Percentiles rank a stretch among this genome's conserved stretches.
Conservation (phyloP, 176 grass and related monocot species). For the Leersia perrieri region DNA sequence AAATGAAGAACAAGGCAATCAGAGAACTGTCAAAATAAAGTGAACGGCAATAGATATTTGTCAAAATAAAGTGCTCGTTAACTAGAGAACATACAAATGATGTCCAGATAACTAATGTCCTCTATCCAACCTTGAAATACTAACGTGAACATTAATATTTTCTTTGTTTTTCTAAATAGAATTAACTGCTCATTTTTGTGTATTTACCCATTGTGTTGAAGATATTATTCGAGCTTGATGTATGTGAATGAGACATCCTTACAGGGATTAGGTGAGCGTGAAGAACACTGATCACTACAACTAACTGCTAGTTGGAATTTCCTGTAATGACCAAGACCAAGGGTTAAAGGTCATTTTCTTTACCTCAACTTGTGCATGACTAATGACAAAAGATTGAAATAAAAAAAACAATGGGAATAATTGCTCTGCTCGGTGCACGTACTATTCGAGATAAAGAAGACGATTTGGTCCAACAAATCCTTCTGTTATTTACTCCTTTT, state of each 20-base stretch:
- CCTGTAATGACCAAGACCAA: constrained; percentile 17
- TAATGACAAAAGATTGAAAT: constrained; percentile 18
- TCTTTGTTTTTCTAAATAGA: background rate
- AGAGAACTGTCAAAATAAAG: too few relatives aligned
- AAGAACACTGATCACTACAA: constrained; percentile 4
- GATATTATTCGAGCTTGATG: background rate
- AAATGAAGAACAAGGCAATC: background rate
- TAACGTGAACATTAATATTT: background rate
- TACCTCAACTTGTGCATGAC: constrained; percentile 26
- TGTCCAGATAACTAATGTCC: background rate
- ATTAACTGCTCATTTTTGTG: background rate
- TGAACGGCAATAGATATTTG: too few relatives aligned
- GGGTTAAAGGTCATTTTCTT: constrained; percentile 16
- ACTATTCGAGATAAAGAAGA: constrained; percentile 8
- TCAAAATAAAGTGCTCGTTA: too few relatives aligned
- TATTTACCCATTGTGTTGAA: background rate
- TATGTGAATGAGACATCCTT: constrained; percentile 34
- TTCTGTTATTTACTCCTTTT: constrained; percentile 32
- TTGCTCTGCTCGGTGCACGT: constrained; percentile 13
- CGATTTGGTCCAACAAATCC: constrained; percentile 37
- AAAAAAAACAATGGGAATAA: background rate
- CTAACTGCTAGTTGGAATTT: background rate
- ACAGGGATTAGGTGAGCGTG: background rate
- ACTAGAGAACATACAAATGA: too few relatives aligned
- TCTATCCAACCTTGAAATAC: background rate